Percentiles rank a stretch among this genome's conserved stretches.
Conservation (phyloP, 2,329 filamentous ascomycete genomes). For the Madurella fahalii region DNA sequence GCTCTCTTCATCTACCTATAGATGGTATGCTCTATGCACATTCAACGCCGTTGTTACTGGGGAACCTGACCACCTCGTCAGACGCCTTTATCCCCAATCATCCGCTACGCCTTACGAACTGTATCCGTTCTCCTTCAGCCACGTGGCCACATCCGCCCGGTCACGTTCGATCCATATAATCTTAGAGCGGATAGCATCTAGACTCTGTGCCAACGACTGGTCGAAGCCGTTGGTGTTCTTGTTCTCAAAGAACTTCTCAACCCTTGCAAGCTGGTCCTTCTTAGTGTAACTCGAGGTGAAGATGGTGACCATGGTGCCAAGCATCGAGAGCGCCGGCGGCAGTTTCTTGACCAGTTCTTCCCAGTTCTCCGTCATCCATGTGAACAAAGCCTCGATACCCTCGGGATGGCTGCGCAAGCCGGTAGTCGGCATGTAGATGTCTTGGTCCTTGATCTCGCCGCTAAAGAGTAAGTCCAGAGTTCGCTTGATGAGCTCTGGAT, state of each 20-base stretch:
- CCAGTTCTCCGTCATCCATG: slow-evolving; percentile 86
- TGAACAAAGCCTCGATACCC: slow-evolving; percentile 76
- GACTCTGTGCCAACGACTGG: slow-evolving; percentile 82
- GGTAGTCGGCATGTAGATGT: slow-evolving; percentile 83
- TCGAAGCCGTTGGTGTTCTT: slow-evolving; percentile 85
- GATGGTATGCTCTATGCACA: slow-evolving; percentile 5
- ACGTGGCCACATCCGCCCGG: slow-evolving; percentile 59
- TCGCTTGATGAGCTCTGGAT: slow-evolving; percentile 74
- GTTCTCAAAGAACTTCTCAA: slow-evolving; percentile 74
- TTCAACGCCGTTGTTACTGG: neutral
- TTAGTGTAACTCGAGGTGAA: slow-evolving; percentile 77
- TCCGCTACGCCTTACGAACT: slow-evolving; percentile 19
- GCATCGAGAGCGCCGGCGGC: slow-evolving; percentile 80
- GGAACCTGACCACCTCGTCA: slow-evolving; percentile 15
- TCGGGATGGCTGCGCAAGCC: slow-evolving; percentile 72
- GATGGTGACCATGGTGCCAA: slow-evolving; percentile 78
- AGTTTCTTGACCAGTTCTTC: slow-evolving; percentile 75
- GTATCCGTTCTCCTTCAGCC: slow-evolving; percentile 36
- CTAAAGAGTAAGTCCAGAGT: slow-evolving; percentile 72
- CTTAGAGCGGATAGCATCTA: slow-evolving; percentile 82
- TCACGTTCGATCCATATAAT: slow-evolving; percentile 76
- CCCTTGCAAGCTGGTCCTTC: slow-evolving; percentile 67
- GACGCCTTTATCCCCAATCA: neutral
- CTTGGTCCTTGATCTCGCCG: slow-evolving; percentile 86
- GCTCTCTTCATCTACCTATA: slow-evolving; percentile 4